Evolutionary conservation across 116 monocot genomes (phyloP).

Genomic region (Trichopus zeylanicus): DNA sequence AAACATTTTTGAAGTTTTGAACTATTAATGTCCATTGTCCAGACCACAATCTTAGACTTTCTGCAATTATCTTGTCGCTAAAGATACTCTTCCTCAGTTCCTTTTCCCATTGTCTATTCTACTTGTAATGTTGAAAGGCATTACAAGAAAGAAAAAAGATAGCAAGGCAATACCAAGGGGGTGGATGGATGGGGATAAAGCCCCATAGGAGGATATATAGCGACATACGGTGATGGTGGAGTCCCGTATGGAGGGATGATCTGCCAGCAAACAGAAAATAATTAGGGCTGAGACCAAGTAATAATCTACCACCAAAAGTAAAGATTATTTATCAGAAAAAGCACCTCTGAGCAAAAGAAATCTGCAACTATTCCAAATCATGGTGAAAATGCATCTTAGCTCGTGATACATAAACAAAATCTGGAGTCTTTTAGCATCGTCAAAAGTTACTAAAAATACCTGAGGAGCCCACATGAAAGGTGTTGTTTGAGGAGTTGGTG

Average conservation of each 20-base stretch:
- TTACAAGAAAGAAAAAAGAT: neutral
- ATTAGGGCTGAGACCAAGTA: neutral
- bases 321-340: neutral
- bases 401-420: too few relatives aligned
- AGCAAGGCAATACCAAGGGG: constrained; percentile 14
- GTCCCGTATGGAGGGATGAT: neutral
- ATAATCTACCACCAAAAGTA: neutral
- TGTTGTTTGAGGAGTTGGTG: constrained; percentile 50
- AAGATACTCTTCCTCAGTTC: too few relatives aligned
- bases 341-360: too few relatives aligned
- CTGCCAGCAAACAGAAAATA: neutral
- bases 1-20: too few relatives aligned
- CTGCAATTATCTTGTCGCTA: too few relatives aligned
- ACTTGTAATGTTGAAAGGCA: neutral
- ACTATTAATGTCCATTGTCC: too few relatives aligned
- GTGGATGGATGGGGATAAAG: constrained; percentile 33
- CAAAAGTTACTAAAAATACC: too few relatives aligned
- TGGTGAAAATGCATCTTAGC: too few relatives aligned
- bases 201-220: constrained; percentile 38
- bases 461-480: constrained; percentile 90
- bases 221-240: constrained; percentile 25
- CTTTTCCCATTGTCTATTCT: too few relatives aligned
- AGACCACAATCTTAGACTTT: too few relatives aligned
- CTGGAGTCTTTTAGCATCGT: too few relatives aligned
- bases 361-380: too few relatives aligned